A percentile compares a stretch with the other conserved stretches of the same genome.
These are phyloP conservation scores for Sequoiadendron giganteum DNA, from an alignment of 75 land plant genomes.

Conservation along the genomic window DNA sequence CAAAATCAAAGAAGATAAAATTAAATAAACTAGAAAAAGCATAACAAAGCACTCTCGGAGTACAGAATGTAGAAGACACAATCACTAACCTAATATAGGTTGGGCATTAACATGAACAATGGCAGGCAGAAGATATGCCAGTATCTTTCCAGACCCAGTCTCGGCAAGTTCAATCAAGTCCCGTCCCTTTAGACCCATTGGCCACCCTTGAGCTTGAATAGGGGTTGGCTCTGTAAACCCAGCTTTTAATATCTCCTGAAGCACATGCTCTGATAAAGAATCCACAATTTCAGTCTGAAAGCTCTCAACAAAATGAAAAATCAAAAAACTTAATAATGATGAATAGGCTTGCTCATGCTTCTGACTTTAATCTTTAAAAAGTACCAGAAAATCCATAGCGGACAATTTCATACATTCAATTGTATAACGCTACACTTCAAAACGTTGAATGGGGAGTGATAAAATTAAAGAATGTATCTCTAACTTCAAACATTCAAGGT, in stretches of 20 bases:
- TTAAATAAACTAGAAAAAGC: not conserved
- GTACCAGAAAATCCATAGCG: not conserved
- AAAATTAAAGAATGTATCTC: not conserved
- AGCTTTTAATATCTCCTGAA: constrained; percentile 86
- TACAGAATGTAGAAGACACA: not conserved
- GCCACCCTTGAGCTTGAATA: constrained; percentile 99
- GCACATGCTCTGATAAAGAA: constrained; percentile 75
- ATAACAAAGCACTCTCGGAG: not conserved
- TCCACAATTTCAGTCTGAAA: not conserved
- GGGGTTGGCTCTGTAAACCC: constrained; percentile 95
- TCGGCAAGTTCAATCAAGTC: constrained; percentile 97
- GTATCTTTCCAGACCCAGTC: constrained; percentile 97
- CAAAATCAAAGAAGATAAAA: not conserved
- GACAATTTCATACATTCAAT: not conserved
- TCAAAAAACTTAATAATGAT: not conserved
- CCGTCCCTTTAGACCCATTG: constrained; percentile 97
- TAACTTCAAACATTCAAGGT: not conserved
- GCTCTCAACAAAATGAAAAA: too few relatives aligned
- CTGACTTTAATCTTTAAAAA: too few relatives aligned
- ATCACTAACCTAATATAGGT: constrained; percentile 66
- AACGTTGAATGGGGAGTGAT: not conserved
- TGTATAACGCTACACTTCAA: not conserved
- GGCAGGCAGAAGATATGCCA: constrained; percentile 91
- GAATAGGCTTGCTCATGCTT: not conserved
- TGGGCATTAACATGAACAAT: constrained; percentile 99